Evolutionary conservation across 176 grass and related monocot species (phyloP).

Genomic region (Pontederia paniculata): DNA sequence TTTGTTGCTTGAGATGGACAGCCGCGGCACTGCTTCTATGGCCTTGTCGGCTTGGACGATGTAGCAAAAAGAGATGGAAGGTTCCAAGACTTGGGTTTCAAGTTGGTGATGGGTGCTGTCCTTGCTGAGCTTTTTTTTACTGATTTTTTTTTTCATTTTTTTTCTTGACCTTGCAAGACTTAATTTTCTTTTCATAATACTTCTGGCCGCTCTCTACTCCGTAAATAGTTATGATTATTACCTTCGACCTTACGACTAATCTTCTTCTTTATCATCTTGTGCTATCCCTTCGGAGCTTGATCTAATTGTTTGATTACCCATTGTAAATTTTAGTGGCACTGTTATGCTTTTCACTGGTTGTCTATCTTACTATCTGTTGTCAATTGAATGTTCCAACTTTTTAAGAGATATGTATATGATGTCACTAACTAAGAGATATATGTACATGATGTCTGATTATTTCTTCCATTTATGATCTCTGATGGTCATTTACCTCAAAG

Average conservation of each 20-base stretch:
- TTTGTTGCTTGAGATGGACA: slow-evolving; percentile 1
- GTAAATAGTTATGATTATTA: rapidly evolving
- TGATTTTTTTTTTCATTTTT: background rate
- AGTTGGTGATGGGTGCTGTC: slow-evolving; percentile 3
- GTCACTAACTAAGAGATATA: too few species aligned
- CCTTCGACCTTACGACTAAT: background rate
- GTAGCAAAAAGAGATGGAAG: background rate
- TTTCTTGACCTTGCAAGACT: slow-evolving; percentile 63
- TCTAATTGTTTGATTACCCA: background rate
- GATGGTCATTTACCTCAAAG: too few species aligned
- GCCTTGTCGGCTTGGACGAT: background rate
- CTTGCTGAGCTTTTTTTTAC: slow-evolving; percentile 4
- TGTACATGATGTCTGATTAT: too few species aligned
- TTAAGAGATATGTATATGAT: too few species aligned
- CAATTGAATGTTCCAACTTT: too few species aligned
- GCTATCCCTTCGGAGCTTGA: slow-evolving; percentile 58
- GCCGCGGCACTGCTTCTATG: background rate
- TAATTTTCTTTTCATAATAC: background rate
- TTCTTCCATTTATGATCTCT: too few species aligned
- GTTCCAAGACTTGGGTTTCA: too few species aligned
- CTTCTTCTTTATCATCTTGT: background rate
- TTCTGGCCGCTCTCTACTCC: background rate
- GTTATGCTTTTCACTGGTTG: background rate
- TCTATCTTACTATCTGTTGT: too few species aligned
- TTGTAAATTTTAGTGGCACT: background rate